phyloP scores from a whole-genome alignment of 495 filamentous ascomycete species.

The Extremus antarcticus region DNA sequence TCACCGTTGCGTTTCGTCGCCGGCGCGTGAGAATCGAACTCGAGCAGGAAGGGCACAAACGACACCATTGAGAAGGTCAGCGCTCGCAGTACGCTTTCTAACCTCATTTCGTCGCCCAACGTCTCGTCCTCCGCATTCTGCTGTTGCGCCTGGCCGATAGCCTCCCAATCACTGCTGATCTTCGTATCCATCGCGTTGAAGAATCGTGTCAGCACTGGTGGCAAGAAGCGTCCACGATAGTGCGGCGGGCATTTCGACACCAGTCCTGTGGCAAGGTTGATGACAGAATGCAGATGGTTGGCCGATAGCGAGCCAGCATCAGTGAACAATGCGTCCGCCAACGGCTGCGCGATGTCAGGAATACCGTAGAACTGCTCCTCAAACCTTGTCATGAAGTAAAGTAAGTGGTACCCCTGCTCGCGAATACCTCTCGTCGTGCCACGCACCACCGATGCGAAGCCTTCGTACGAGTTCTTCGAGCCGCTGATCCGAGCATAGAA shows the following conservation, averaged over 20 bases:
- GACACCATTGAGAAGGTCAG: slow-evolving; percentile 84
- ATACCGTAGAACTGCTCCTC: slow-evolving; percentile 84
- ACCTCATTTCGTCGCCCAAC: slow-evolving; percentile 92
- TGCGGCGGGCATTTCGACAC: slow-evolving; percentile 83
- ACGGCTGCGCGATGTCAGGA: slow-evolving; percentile 66
- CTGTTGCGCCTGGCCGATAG: slow-evolving; percentile 34
- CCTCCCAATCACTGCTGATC: slow-evolving; percentile 73
- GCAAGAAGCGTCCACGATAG: slow-evolving; percentile 68
- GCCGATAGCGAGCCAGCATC: slow-evolving; percentile 77
- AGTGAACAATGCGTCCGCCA: slow-evolving; percentile 74
- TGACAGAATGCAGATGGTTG: slow-evolving; percentile 81
- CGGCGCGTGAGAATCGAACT: slow-evolving; percentile 28
- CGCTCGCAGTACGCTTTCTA: slow-evolving; percentile 90
- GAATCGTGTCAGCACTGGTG: slow-evolving; percentile 68
- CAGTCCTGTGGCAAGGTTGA: slow-evolving; percentile 74
- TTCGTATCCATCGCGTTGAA: slow-evolving; percentile 81
- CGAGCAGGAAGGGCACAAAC: slow-evolving; percentile 77
- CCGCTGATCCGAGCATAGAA: slow-evolving; percentile 86
- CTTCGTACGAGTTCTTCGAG: slow-evolving; percentile 82
- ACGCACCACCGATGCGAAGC: slow-evolving; percentile 83
- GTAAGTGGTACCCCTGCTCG: slow-evolving; percentile 83
- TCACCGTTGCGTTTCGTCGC: slow-evolving; percentile 27
- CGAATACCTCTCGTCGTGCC: slow-evolving; percentile 79
- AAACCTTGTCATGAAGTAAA: slow-evolving; percentile 85
- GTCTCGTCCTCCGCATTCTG: slow-evolving; percentile 52